phyloP scores from a whole-genome alignment of 2,329 filamentous ascomycete genomes.

The Xylariaceae sp. region DNA sequence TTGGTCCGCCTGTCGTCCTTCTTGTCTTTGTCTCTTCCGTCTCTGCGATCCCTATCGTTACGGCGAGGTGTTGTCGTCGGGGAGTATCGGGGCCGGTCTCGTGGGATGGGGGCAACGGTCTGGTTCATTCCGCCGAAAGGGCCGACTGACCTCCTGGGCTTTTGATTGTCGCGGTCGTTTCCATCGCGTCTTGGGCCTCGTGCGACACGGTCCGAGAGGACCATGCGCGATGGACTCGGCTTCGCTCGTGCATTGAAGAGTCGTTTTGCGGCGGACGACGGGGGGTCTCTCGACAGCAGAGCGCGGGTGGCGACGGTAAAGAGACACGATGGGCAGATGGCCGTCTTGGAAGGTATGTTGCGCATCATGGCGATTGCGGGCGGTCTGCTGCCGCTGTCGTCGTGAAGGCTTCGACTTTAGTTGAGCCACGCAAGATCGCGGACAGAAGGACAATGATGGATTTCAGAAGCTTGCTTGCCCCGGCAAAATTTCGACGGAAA shows the following conservation, averaged over 20 bases:
- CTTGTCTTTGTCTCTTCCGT: constrained; percentile 22
- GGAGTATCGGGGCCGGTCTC: constrained; percentile 9
- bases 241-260: constrained; percentile 19
- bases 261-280: constrained; percentile 22
- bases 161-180: constrained; percentile 31
- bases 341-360: constrained; percentile 12
- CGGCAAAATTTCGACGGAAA: too few species aligned
- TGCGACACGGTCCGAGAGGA: constrained; percentile 52
- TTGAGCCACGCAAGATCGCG: too few species aligned
- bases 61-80: constrained; percentile 9
- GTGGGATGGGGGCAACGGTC: constrained; percentile 41
- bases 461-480: too few species aligned
- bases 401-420: not conserved
- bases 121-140: constrained; percentile 57
- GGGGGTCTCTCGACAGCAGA: constrained; percentile 13
- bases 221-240: constrained; percentile 50
- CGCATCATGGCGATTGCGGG: constrained; percentile 16
- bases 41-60: constrained; percentile 5
- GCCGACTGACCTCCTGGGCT: constrained; percentile 40
- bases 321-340: constrained; percentile 29
- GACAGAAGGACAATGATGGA: too few species aligned
- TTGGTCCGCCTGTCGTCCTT: constrained; percentile 59
- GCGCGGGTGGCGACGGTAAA: constrained; percentile 17
- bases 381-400: not conserved
- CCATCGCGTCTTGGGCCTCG: constrained; percentile 33